Evolutionary conservation across 2,329 filamentous ascomycete species (phyloP), one percentile per base, ranked within the genome.

Genomic region (Helicocarpus griseus): DNA sequence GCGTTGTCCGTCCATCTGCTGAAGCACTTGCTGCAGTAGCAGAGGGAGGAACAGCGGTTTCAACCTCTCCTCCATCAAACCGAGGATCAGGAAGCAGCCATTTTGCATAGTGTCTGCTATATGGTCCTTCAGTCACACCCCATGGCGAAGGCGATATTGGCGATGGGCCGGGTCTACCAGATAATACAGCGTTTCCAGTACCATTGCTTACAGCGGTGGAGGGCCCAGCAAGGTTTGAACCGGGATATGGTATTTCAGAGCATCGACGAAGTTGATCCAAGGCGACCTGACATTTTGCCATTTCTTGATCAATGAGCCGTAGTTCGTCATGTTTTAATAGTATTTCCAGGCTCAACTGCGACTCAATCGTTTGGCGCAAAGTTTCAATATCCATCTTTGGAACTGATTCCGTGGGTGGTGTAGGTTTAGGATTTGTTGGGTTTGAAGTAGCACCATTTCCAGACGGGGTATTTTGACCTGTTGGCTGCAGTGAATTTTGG

Each of bases 321-420:
- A 97, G 73, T 73, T 98, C 93, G 63, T 93, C 83, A 70, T 98
- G 93, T 76, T 96, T 97, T 66, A 94, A 74, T 57, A 97, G 73
- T 49, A 97, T 90, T 73, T 96, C 90, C 58, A 93, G 80, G 63
- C 89, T 87, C 68, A 97, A 85, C 69, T 96, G 87, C 56, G 89
- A 83, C 64, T 89, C 85, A 64, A 97, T 86, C 33, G 79, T 78
- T 60, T 90, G 83, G 64, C 81, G 81, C 56, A 85, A 78, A 53
- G 73, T 74, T 35, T 83, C 61, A 21, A 61, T 52, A 49, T 67
- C 60, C 35, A 66, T 59, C 33, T 46, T 53, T 2, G 14, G 52
- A 4, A 24, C 44, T 13, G 46, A 28, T 19, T 35, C 9, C n/a
- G 38, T 35, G 2, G 21, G 17, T 44, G 19, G 24, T 24, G 21